Percentiles rank a stretch among this genome's conserved stretches.
phyloP scores from a whole-genome alignment of 2,329 filamentous ascomycete species.

The Pleoardoris graminearum region DNA sequence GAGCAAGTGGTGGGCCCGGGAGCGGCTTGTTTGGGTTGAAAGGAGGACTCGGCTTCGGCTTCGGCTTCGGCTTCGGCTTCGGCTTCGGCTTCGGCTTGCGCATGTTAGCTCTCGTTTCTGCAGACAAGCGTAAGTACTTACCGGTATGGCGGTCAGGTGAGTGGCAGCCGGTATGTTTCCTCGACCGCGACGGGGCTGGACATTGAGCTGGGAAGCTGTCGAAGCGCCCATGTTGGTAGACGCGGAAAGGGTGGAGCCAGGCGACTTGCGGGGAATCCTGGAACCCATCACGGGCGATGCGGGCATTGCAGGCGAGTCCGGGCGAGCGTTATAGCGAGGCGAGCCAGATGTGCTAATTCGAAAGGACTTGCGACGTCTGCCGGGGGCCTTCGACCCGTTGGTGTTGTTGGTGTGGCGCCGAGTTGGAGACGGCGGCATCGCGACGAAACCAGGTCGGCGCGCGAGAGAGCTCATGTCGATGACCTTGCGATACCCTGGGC shows the following conservation, averaged over 20 bases:
- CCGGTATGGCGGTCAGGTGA: slow-evolving; percentile 1
- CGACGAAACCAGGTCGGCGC: slow-evolving; percentile 9
- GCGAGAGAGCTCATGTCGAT: slow-evolving; percentile 14
- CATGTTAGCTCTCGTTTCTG: too few species aligned
- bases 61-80: slow-evolving; percentile 4
- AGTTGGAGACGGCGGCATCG: not conserved
- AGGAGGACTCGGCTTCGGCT: not conserved
- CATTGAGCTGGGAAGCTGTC: not conserved
- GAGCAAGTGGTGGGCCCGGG: slow-evolving; percentile 44
- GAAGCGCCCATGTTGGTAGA: not conserved
- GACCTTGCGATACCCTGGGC: slow-evolving; percentile 17
- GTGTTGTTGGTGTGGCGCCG: slow-evolving; percentile 13
- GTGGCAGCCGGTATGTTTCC: not conserved
- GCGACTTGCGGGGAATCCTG: slow-evolving; percentile 34
- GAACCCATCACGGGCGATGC: slow-evolving; percentile 19
- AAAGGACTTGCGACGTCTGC: slow-evolving; percentile 12
- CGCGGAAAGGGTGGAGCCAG: slow-evolving; percentile 12
- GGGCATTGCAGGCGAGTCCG: not conserved
- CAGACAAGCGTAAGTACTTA: too few species aligned
- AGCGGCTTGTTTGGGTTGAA: slow-evolving; percentile 42
- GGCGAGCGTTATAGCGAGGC: slow-evolving; percentile 10
- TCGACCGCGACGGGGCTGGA: slow-evolving; percentile 5
- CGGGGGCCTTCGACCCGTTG: slow-evolving; percentile 5
- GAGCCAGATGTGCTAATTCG: slow-evolving; percentile 18
- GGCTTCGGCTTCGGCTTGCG: too few species aligned